A percentile compares a stretch with the other conserved stretches of the same genome.
Conservation (phyloP, 306 rosid species). For the Dalbergia cultrata region DNA sequence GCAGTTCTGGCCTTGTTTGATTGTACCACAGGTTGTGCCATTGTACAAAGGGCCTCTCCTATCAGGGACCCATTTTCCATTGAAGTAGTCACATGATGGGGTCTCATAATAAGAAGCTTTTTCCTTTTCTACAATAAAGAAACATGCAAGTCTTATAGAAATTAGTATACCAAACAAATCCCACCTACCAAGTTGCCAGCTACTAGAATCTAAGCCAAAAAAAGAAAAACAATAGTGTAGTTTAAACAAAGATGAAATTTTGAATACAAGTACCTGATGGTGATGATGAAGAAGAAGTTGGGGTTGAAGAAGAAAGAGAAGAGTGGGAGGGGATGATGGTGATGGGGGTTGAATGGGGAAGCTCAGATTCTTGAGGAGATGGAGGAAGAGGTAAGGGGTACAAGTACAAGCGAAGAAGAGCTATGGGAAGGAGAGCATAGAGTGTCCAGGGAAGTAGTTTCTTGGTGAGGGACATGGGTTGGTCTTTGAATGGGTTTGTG, state of each 20-base stretch:
- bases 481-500: conserved; percentile 62
- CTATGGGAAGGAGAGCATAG: conserved; percentile 72
- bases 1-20: conserved; percentile 86
- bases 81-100: conserved; percentile 76
- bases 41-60: conserved; percentile 79
- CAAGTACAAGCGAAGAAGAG: conserved; percentile 68
- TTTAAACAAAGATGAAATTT: conserved; percentile 1
- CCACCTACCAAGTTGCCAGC: conserved; percentile 31
- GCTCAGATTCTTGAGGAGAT: conserved; percentile 46
- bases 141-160: conserved; percentile 1
- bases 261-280: conserved; percentile 44
- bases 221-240: background rate
- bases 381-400: conserved; percentile 61
- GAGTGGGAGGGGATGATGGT: conserved; percentile 44
- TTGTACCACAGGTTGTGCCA: conserved; percentile 78
- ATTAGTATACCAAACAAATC: conserved; percentile 7
- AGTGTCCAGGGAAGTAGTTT: conserved; percentile 68
- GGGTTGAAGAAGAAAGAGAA: conserved; percentile 33
- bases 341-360: conserved; percentile 45
- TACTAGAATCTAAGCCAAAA: conserved; percentile 17
- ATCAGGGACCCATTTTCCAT: conserved; percentile 79
- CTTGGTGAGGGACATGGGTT: conserved; percentile 45
- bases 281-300: conserved; percentile 31
- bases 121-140: conserved; percentile 61
- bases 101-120: conserved; percentile 28